A percentile compares a stretch with the other conserved stretches of the same genome.
Conservation (phyloP, 2,329 filamentous ascomycete genomes). For the Microdochium paspali region DNA sequence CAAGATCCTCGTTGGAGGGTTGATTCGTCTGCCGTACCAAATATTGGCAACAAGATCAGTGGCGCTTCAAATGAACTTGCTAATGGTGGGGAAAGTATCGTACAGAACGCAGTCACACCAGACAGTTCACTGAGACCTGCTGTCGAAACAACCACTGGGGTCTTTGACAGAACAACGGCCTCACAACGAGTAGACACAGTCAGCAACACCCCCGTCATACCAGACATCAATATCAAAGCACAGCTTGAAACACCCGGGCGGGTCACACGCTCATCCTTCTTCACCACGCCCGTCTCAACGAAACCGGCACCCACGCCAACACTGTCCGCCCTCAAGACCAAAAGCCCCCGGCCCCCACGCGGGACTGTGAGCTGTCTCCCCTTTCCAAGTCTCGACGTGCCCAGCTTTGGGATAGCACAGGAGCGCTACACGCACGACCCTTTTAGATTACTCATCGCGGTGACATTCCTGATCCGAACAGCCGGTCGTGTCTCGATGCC, state of each 20-base stretch:
- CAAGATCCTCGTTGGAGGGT: too few species aligned
- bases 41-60: too few species aligned
- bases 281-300: slow-evolving; percentile 9
- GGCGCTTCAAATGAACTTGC: too few species aligned
- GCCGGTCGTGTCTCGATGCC: slow-evolving; percentile 67
- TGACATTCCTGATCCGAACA: slow-evolving; percentile 79
- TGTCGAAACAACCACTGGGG: too few species aligned
- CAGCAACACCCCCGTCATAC: too few species aligned
- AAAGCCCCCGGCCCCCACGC: slow-evolving; percentile 23
- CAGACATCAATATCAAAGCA: slow-evolving; percentile 1
- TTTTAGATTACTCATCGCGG: slow-evolving; percentile 72
- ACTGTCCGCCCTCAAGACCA: slow-evolving; percentile 8
- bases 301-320: neutral
- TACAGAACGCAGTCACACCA: too few species aligned
- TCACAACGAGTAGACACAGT: too few species aligned
- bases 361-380: slow-evolving; percentile 45
- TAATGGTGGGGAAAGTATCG: too few species aligned
- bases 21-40: too few species aligned
- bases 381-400: slow-evolving; percentile 57
- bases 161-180: too few species aligned
- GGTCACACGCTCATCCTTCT: slow-evolving; percentile 23
- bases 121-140: too few species aligned
- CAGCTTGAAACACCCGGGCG: slow-evolving; percentile 12
- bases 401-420: slow-evolving; percentile 71
- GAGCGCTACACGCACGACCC: slow-evolving; percentile 67